phyloP scores from a whole-genome alignment of 345 rosid genomes.

The Brassica rapa region DNA sequence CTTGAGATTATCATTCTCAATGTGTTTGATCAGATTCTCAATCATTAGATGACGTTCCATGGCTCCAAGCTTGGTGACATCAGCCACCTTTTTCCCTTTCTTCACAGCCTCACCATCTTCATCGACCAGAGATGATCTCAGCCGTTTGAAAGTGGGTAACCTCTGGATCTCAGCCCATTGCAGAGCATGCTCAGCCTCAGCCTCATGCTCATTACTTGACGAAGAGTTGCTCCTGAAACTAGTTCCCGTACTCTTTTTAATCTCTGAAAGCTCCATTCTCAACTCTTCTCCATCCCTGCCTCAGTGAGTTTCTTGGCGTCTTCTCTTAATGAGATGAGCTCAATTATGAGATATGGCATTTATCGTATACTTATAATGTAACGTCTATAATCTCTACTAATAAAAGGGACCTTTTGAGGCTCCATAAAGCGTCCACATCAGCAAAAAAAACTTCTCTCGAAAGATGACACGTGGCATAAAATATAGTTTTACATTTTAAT shows the following conservation, averaged over 20 bases:
- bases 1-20: slow-evolving; percentile 65
- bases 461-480: too few relatives aligned
- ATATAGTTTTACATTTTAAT: too few relatives aligned
- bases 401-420: too few relatives aligned
- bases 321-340: neutral
- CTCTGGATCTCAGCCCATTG: slow-evolving; percentile 78
- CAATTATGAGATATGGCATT: neutral
- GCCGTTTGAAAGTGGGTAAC: slow-evolving; percentile 62
- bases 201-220: slow-evolving; percentile 28
- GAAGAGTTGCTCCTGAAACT: slow-evolving; percentile 48
- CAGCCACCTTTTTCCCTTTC: slow-evolving; percentile 45
- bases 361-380: neutral
- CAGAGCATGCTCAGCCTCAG: slow-evolving; percentile 45
- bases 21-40: slow-evolving; percentile 64
- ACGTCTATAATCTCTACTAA: slow-evolving; percentile 7
- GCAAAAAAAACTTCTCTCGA: too few relatives aligned
- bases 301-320: neutral
- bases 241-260: slow-evolving; percentile 55
- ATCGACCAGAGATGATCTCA: slow-evolving; percentile 56
- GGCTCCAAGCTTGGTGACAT: slow-evolving; percentile 62
- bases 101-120: slow-evolving; percentile 2
- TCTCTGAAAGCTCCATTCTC: slow-evolving; percentile 53
- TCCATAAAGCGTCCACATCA: too few relatives aligned
- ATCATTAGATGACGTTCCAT: slow-evolving; percentile 55
- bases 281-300: slow-evolving; percentile 40